These are phyloP conservation scores for Lipomyces spencermartinsiae DNA, from an alignment of 805 yeast genomes.

Conservation along the genomic window DNA sequence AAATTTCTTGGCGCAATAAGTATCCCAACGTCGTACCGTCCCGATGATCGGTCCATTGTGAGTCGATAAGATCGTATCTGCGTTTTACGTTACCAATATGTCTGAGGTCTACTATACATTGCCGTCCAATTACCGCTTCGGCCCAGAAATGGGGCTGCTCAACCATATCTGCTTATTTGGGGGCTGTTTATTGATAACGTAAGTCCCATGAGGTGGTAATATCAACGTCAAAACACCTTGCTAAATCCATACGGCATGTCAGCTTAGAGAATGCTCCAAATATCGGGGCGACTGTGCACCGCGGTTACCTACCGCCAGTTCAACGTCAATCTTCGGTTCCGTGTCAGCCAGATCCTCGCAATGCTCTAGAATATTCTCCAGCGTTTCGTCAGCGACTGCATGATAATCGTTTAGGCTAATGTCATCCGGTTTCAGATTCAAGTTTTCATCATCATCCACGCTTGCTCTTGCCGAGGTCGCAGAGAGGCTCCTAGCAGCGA, in stretches of 20 bases:
- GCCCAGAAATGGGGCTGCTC: slow-evolving; percentile 91
- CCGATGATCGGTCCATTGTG: slow-evolving; percentile 80
- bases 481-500: neutral
- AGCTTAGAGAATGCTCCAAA: neutral
- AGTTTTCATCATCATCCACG: neutral
- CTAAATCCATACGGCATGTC: slow-evolving; percentile 35
- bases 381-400: slow-evolving; percentile 63
- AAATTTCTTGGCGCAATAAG: slow-evolving; percentile 57
- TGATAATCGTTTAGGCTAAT: slow-evolving; percentile 60
- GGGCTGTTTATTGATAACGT: slow-evolving; percentile 95
- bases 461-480: neutral
- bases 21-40: slow-evolving; percentile 61
- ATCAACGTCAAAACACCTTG: slow-evolving; percentile 86
- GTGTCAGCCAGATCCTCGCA: slow-evolving; percentile 71
- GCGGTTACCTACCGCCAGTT: slow-evolving; percentile 59
- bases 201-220: slow-evolving; percentile 76
- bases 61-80: slow-evolving; percentile 73
- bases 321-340: slow-evolving; percentile 70
- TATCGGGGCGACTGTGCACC: neutral
- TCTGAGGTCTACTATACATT: neutral
- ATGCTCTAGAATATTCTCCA: slow-evolving; percentile 71
- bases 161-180: slow-evolving; percentile 98
- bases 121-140: slow-evolving; percentile 55
- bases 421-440: slow-evolving; percentile 29
- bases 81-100: neutral